Evolutionary conservation across 2,329 filamentous ascomycete species (phyloP).

Genomic region (Alternaria arbusti): DNA sequence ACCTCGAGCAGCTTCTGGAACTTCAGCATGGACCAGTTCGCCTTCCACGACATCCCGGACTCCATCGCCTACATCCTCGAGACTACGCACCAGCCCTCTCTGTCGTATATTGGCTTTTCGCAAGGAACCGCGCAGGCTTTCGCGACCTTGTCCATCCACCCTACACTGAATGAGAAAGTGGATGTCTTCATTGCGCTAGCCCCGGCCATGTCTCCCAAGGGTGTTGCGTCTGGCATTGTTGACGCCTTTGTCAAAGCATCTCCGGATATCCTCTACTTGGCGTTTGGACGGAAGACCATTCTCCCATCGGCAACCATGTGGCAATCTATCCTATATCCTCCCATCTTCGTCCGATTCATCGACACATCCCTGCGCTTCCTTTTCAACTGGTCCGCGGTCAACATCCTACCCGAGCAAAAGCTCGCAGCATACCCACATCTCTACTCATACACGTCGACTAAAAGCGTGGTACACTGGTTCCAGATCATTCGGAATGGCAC

Average conservation of each 20-base stretch:
- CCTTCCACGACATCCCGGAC: slow-evolving; percentile 95
- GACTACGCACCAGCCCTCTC: slow-evolving; percentile 78
- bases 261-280: slow-evolving; percentile 87
- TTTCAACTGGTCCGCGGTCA: slow-evolving; percentile 86
- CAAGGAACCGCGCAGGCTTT: slow-evolving; percentile 98
- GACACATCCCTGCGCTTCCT: slow-evolving; percentile 81
- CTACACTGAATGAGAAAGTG: slow-evolving; percentile 87
- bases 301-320: slow-evolving; percentile 94
- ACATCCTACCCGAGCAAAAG: slow-evolving; percentile 87
- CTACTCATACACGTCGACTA: slow-evolving; percentile 96
- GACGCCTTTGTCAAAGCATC: slow-evolving; percentile 93
- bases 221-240: slow-evolving; percentile 86
- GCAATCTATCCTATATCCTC: slow-evolving; percentile 94
- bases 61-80: slow-evolving; percentile 90
- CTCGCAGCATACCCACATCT: slow-evolving; percentile 94
- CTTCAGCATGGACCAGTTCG: slow-evolving; percentile 98
- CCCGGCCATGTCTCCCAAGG: slow-evolving; percentile 94
- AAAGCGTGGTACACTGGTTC: slow-evolving; percentile 98
- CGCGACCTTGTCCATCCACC: slow-evolving; percentile 89
- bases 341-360: slow-evolving; percentile 87
- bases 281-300: slow-evolving; percentile 91
- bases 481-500: slow-evolving; percentile 96
- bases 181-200: slow-evolving; percentile 96
- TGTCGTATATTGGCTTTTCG: slow-evolving; percentile 97
- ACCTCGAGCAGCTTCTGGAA: slow-evolving; percentile 86